Conservation (phyloP, 139 green algal species). For the Haematococcus sp. region DNA sequence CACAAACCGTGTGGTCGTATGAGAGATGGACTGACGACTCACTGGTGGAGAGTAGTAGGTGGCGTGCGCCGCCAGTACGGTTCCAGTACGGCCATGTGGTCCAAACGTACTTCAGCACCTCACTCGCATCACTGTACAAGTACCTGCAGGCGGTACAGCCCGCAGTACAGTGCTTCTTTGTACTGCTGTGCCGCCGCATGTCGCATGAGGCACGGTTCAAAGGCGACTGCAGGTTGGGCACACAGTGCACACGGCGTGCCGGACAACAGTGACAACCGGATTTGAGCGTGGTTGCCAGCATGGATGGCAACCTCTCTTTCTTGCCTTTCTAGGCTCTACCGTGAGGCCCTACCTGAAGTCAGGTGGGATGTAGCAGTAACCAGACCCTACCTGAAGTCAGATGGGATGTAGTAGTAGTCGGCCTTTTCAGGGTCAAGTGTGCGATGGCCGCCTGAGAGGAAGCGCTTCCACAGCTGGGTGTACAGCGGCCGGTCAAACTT, state of each 20-base stretch:
- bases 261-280: no score
- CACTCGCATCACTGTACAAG: slow-evolving; percentile 17
- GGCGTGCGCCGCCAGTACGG: slow-evolving; percentile 25
- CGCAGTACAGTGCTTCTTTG: not conserved
- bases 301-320: no score
- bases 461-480: slow-evolving; percentile 40
- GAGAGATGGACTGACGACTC: no score
- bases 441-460: slow-evolving; percentile 33
- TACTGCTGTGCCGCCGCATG: no score
- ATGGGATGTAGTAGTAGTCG: slow-evolving; percentile 36
- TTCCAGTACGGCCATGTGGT: slow-evolving; percentile 42
- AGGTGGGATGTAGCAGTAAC: not conserved
- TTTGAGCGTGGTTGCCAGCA: no score
- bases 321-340: no score
- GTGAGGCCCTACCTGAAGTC: no score
- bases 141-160: slow-evolving; percentile 19
- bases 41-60: slow-evolving; percentile 44
- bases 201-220: no score
- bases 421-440: slow-evolving; percentile 18
- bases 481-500: slow-evolving; percentile 40
- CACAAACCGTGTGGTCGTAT: no score
- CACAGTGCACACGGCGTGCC: no score
- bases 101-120: slow-evolving; percentile 28
- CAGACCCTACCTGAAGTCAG: slow-evolving; percentile 26
- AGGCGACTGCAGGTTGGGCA: no score